phyloP scores from a whole-genome alignment of 2,329 filamentous ascomycete species.

The Blastomyces emzantsi region DNA sequence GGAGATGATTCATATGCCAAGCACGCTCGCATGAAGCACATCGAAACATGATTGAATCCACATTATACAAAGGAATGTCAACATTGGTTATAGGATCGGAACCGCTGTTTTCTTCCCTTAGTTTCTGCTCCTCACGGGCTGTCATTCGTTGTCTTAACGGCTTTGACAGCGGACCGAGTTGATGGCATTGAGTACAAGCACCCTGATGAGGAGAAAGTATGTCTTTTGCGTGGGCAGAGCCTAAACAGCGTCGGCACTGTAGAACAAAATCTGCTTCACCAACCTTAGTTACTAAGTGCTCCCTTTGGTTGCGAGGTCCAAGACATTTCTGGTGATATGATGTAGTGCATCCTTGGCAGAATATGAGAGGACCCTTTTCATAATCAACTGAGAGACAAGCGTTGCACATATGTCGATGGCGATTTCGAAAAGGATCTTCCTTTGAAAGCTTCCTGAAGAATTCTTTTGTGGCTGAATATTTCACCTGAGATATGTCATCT shows the following conservation, averaged over 20 bases:
- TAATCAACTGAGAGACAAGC: constrained; percentile 53
- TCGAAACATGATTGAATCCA: constrained; percentile 69
- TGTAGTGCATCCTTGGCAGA: constrained; percentile 83
- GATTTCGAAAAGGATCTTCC: constrained; percentile 57
- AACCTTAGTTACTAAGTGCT: constrained; percentile 87
- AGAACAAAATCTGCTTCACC: constrained; percentile 68
- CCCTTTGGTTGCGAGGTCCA: constrained; percentile 60
- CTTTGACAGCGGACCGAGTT: constrained; percentile 57
- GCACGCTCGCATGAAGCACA: constrained; percentile 67
- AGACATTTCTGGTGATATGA: constrained; percentile 79
- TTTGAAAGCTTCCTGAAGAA: constrained; percentile 55
- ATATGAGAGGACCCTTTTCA: constrained; percentile 62
- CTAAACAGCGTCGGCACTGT: constrained; percentile 81
- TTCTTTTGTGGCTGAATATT: constrained; percentile 55
- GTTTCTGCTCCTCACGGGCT: constrained; percentile 70
- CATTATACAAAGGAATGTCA: constrained; percentile 60
- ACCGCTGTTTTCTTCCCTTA: constrained; percentile 68
- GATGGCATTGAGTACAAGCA: constrained; percentile 61
- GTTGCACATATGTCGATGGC: constrained; percentile 64
- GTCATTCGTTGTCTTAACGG: constrained; percentile 67
- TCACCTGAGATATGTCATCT: constrained; percentile 9
- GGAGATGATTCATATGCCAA: constrained; percentile 79
- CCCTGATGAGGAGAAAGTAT: constrained; percentile 58
- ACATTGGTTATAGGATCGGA: constrained; percentile 66
- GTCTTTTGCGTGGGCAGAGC: constrained; percentile 59